These are phyloP conservation scores for Agastache rugosa DNA, from an alignment of 257 asterid species.

Conservation along the genomic window DNA sequence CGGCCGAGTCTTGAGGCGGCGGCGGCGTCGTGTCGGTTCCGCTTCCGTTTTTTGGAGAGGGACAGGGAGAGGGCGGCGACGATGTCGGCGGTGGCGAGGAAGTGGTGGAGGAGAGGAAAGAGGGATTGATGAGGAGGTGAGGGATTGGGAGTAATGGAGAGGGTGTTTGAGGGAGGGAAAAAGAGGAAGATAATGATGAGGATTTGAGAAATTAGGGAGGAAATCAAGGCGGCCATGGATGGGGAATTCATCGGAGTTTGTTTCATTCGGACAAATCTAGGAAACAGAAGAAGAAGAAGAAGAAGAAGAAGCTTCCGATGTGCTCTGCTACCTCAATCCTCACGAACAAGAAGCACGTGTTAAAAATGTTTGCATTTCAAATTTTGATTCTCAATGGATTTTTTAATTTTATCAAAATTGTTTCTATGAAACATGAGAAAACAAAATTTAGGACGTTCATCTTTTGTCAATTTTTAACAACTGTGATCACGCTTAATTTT, in stretches of 20 bases:
- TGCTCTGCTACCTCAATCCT: too few relatives aligned
- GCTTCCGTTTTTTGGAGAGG: constrained; percentile 62
- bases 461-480: too few relatives aligned
- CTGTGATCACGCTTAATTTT: too few relatives aligned
- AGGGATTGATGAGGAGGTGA: constrained; percentile 35
- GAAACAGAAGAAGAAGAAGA: not conserved
- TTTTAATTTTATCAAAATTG: not conserved
- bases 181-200: constrained; percentile 47
- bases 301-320: not conserved
- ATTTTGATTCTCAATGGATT: not conserved
- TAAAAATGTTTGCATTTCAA: not conserved
- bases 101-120: constrained; percentile 54
- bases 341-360: constrained; percentile 23
- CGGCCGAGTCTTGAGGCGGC: constrained; percentile 30
- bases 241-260: constrained; percentile 47
- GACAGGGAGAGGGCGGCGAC: constrained; percentile 54
- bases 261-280: not conserved
- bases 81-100: constrained; percentile 57
- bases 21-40: constrained; percentile 41
- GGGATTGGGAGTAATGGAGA: constrained; percentile 25
- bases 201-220: constrained; percentile 67
- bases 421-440: too few relatives aligned
- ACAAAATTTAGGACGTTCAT: too few relatives aligned
- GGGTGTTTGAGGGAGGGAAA: constrained; percentile 48
- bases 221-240: constrained; percentile 58